These are phyloP conservation scores for Ascochyta koolunga DNA, from an alignment of 2,329 filamentous ascomycete species.

Conservation along the genomic window DNA sequence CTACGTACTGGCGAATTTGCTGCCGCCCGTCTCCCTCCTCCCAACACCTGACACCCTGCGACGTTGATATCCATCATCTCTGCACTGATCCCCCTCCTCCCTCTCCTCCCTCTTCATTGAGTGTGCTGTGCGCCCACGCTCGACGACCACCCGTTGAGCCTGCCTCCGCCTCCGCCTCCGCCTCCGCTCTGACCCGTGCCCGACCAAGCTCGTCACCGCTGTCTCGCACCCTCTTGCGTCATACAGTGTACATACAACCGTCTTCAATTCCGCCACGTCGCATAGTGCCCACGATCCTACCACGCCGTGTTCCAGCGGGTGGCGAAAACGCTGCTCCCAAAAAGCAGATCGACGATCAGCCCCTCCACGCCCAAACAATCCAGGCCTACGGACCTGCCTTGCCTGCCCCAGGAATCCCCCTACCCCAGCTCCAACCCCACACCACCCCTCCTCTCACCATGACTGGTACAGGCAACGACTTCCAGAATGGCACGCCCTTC, in stretches of 20 bases:
- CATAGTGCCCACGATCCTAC: conserved; percentile 5
- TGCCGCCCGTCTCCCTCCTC: conserved; percentile 20
- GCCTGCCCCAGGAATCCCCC: neutral
- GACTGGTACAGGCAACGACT: conserved; percentile 48
- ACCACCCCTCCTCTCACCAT: conserved; percentile 31
- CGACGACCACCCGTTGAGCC: neutral
- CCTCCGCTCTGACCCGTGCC: conserved; percentile 19
- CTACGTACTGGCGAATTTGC: conserved; percentile 21
- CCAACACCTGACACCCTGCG: conserved; percentile 6
- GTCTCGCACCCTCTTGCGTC: conserved; percentile 18
- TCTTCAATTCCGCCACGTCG: neutral
- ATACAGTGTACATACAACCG: conserved; percentile 5
- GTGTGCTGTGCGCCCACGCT: conserved; percentile 13
- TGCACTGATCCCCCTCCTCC: neutral
- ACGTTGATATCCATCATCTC: neutral
- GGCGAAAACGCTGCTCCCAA: conserved; percentile 9
- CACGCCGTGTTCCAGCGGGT: conserved; percentile 7
- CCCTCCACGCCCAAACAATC: neutral
- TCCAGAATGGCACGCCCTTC: conserved; percentile 48
- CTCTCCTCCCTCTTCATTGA: conserved; percentile 8
- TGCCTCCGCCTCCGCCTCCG: conserved; percentile 17
- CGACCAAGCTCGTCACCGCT: conserved; percentile 8
- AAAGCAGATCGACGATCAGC: conserved; percentile 4
- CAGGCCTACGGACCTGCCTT: neutral
- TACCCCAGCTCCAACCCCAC: conserved; percentile 17